A percentile compares a stretch with the other conserved stretches of the same genome.
Evolutionary conservation across 2,329 filamentous ascomycete genomes (phyloP).

Genomic region (Rhynchosporium graminicola): DNA sequence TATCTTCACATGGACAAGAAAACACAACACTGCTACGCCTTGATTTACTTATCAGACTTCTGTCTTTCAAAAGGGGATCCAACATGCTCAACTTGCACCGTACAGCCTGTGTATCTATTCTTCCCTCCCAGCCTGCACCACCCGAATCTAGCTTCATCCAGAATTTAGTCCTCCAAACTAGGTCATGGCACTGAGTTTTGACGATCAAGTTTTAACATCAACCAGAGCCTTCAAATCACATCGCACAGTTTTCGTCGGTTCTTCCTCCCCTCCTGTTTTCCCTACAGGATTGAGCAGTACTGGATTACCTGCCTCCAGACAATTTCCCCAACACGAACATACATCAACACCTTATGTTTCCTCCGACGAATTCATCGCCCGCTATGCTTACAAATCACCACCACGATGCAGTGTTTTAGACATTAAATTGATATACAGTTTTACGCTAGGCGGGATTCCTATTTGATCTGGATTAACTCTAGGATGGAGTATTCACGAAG

Average conservation of each 20-base stretch:
- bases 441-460: conserved; percentile 10
- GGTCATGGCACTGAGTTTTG: background rate
- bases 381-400: conserved; percentile 13
- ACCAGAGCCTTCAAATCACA: conserved; percentile 20
- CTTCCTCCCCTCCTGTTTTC: background rate
- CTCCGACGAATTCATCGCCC: conserved; percentile 19
- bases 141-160: no score
- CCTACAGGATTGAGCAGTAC: conserved; percentile 12
- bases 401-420: conserved; percentile 24
- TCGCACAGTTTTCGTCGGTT: background rate
- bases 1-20: no score
- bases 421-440: conserved; percentile 26
- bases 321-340: conserved; percentile 19
- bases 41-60: no score
- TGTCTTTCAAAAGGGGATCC: no score
- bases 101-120: no score
- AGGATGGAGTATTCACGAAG: conserved; percentile 26
- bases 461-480: conserved; percentile 30
- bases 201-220: conserved; percentile 21
- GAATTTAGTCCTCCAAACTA: background rate
- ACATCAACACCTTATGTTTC: conserved; percentile 24
- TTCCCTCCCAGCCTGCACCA: no score
- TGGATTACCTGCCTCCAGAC: conserved; percentile 21
- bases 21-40: no score
- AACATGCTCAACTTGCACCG: no score